Base-by-base conservation (phyloP, 148 eudicot genomes). In the Beta vulgaris region DNA sequence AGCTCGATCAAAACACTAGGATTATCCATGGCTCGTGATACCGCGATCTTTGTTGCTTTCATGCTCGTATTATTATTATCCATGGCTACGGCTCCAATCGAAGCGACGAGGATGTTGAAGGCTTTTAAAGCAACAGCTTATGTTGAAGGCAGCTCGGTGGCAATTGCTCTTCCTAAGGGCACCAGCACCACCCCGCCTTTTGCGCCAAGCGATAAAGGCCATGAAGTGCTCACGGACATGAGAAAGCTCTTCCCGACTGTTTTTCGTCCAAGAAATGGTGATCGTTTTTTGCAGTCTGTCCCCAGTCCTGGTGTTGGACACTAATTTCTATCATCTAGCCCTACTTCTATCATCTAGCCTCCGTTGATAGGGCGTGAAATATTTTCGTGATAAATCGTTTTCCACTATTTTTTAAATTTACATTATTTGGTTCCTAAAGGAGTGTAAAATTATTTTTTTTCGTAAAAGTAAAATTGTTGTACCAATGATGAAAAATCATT, bases 261-360 rank as follows among this genome's bases (percentile, higher is more conserved):
- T 32, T 3, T 31, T 32, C 11, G 14, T 60, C 23, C 65, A 14
- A 60, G 72, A 3, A 35, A 58, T 32, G 43, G 21, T 68, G 82
- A 43, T 26, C 70, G 75, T 32, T 28, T 53, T 79, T 61, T 69
- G 63, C 70, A 63, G 53, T 80, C 82, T 1, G 78, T 74, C 46
- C 82, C 78, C 8, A 80, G 79, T 71, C 82, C 82, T 34, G 82
- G 82, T 36, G 75, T 32, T 29, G 82, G 82, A 29, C 68, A 62
- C 31, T 21, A 21, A 51, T 51, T 25, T 43, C 55, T n/a, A 29
- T 26, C 44, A 39, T 23, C 51, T 69, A n/a, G n/a, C n/a, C n/a
- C n/a, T n/a, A n/a, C n/a, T n/a, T n/a, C n/a, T n/a, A n/a, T n/a
- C n/a, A n/a, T n/a, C n/a, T n/a, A n/a, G n/a, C n/a, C n/a, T n/a